Conservation (phyloP, 345 rosid genomes). For the Anastatica hierochuntica region DNA sequence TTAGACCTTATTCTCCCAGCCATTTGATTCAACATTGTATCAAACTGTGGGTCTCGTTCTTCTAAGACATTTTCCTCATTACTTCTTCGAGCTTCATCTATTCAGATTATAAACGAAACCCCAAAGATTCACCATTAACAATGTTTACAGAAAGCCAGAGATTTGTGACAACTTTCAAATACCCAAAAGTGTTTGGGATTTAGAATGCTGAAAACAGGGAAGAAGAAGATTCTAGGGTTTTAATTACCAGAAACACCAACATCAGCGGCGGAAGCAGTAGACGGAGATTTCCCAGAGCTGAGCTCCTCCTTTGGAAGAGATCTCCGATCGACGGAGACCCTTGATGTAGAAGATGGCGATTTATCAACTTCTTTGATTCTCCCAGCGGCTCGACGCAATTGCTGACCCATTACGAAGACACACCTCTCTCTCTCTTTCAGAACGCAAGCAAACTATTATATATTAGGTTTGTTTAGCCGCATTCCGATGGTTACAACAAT, state of each 20-base stretch:
- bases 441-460: background rate
- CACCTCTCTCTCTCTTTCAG: background rate
- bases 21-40: slow-evolving; percentile 84
- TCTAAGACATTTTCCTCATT: slow-evolving; percentile 48
- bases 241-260: slow-evolving; percentile 33
- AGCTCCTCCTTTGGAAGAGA: slow-evolving; percentile 22
- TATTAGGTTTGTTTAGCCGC: background rate
- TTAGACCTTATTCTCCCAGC: slow-evolving; percentile 71
- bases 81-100: slow-evolving; percentile 31
- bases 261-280: slow-evolving; percentile 14
- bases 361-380: slow-evolving; percentile 41
- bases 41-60: slow-evolving; percentile 57
- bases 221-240: background rate
- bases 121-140: background rate
- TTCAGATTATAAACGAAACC: background rate
- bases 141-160: background rate
- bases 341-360: slow-evolving; percentile 32
- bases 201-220: background rate
- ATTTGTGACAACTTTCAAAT: slow-evolving; percentile 12
- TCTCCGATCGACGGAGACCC: slow-evolving; percentile 27
- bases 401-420: slow-evolving; percentile 64
- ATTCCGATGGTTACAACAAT: background rate
- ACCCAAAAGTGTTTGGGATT: slow-evolving; percentile 3
- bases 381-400: slow-evolving; percentile 96
- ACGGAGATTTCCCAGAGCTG: slow-evolving; percentile 23